Evolutionary conservation across 805 yeast genomes (phyloP), one percentile per base, ranked within the genome.

Genomic region (Kregervanrija pseudodelftensis): DNA sequence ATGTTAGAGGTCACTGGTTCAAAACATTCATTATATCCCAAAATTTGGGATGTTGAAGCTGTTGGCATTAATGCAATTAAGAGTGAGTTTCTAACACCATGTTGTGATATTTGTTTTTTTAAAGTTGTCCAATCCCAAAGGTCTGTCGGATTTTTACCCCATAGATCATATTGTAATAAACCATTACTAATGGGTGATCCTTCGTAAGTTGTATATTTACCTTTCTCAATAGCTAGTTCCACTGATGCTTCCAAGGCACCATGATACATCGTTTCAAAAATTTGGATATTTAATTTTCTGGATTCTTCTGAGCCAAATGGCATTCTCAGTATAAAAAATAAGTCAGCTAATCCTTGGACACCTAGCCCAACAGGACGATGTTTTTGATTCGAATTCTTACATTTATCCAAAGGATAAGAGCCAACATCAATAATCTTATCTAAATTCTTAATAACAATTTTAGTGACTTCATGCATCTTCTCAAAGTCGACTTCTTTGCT

Each of bases 21-120:
- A 64, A 91, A 91, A 66, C 97, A 90, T 68, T 91, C 98, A 56
- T 81, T 90, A 70, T 77, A 87, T 35, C 97, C 98, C 42, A 91
- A 71, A 42, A 91, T 90, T 69, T 89, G 97, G 3, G 98, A 91
- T 2, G 98, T 91, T 1, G 97, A 88, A 2, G 98, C 98, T 13
- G 98, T 91, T 37, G 98, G 98, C 98, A 91, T 91, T 43, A 96
- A 93, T 1, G 95, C 97, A 32, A 90, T 85, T 13, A 90, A 64
- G 45, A 91, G 67, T 4, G 97, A 91, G 69, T 91, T 91, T 59
- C 97, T 72, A 36, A 91, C 57, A 40, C 98, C 98, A 57, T 78
- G 65, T 49, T 67, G 63, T 42, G 67, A 66, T 49, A 91, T 72
- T 36, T 77, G 67, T 10, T 66, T 68, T 65, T 84, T 88, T 55